Evolutionary conservation across 306 rosid genomes (phyloP).

Genomic region (Sicyos edulis): DNA sequence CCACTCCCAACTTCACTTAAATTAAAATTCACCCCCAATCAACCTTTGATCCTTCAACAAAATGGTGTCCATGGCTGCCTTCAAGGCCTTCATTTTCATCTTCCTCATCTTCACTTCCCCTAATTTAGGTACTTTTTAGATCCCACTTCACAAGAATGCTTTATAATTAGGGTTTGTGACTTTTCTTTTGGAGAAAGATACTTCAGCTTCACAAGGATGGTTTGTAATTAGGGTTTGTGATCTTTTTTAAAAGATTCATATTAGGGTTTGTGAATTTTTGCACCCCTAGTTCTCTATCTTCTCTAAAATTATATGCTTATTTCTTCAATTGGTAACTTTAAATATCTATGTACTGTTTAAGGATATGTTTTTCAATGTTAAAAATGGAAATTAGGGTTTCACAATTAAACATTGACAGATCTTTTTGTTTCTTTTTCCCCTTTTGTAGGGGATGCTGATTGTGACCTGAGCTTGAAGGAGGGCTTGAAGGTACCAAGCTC

Average conservation of each 20-base stretch:
- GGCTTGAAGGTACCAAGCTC: constrained; percentile 11
- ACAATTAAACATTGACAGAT: background rate
- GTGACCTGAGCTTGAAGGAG: constrained; percentile 12
- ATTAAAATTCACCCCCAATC: background rate
- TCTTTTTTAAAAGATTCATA: too few species aligned
- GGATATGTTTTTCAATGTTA: background rate
- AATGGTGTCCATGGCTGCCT: constrained; percentile 25
- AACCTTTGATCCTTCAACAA: background rate
- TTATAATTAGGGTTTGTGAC: constrained; percentile 1
- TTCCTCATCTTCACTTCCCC: constrained; percentile 24
- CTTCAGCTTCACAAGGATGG: too few species aligned
- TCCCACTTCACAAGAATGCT: background rate
- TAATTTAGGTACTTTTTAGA: constrained; percentile 23
- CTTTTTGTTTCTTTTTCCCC: background rate
- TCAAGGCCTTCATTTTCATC: constrained; percentile 29
- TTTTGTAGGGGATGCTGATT: constrained; percentile 20
- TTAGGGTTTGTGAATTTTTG: too few species aligned
- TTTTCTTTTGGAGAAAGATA: too few species aligned
- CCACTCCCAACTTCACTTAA: constrained; percentile 1
- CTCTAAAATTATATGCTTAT: background rate
- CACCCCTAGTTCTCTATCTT: background rate
- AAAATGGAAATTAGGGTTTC: constrained; percentile 8
- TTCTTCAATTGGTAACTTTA: background rate
- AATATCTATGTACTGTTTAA: background rate
- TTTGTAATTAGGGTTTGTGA: too few species aligned